Base-by-base conservation (phyloP, 495 filamentous ascomycete species). In the Staphylotrichum tortipilum region DNA sequence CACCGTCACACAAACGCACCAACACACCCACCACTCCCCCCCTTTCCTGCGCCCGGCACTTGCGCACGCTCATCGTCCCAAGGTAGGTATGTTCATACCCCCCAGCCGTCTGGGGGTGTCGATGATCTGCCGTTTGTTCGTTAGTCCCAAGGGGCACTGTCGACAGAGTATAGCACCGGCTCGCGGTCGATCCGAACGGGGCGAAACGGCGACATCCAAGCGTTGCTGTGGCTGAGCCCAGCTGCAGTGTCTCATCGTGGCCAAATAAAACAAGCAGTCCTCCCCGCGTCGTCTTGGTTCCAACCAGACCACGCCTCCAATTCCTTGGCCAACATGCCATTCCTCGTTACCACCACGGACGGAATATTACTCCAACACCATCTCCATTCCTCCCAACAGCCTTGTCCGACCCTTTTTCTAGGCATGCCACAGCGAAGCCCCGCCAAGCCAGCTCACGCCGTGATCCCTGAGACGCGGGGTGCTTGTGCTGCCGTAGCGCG, bases 101-200 rank as follows among this genome's bases (percentile, higher is more conserved):
- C 15, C 34, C 22, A 35, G 19, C 18, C 17, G 8, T 7, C 17
- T 21, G 2, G 14, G 26, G 2, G 26, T 28, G 2, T 10, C 26
- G 10, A 28, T 28, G 10, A 10, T 28, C 26, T 28, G 26, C 6
- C 26, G 10, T 28, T n/a, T n/a, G n/a, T n/a, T n/a, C n/a, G n/a
- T n/a, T n/a, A n/a, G n/a, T n/a, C n/a, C n/a, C n/a, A n/a, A n/a
- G n/a, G n/a, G n/a, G n/a, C 2, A 29, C 15, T 31, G 15, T 10
- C 19, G 35, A 15, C 12, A 12, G n/a, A n/a, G n/a, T n/a, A n/a
- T n/a, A 45, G 18, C 50, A 42, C 55, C 55, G 55, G 55, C 47
- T 49, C 34, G 11, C 26, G 26, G 47, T 23, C 34, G 52, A 51
- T 54, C 52, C 52, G 55, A 33, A 17, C n/a, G n/a, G n/a, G 33